These are phyloP conservation scores for Cymodocea nodosa DNA, from an alignment of 116 monocot species.

Conservation along the genomic window DNA sequence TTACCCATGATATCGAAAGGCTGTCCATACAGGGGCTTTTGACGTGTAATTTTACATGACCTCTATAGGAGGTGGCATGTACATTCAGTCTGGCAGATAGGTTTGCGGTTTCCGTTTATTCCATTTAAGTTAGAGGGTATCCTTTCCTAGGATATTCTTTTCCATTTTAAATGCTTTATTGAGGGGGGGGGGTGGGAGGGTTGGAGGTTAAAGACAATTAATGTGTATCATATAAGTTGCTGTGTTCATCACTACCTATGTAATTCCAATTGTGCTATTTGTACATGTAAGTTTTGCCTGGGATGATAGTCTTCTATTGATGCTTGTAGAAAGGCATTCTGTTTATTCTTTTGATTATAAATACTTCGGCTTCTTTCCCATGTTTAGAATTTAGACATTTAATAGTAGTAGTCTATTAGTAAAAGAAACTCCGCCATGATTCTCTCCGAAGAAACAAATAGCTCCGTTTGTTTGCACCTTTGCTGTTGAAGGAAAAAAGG, in stretches of 20 bases:
- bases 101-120: neutral
- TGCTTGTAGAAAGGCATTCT: neutral
- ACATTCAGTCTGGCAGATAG: conserved; percentile 4
- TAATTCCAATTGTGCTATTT: conserved; percentile 1
- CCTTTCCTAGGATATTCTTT: conserved; percentile 6
- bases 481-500: no score
- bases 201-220: no score
- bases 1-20: neutral
- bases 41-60: neutral
- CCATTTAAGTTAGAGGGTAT: conserved; percentile 3
- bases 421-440: no score
- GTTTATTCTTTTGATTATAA: no score
- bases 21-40: neutral
- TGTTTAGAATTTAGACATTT: no score
- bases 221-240: conserved; percentile 5
- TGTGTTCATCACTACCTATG: neutral
- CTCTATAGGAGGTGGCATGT: neutral
- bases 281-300: conserved; percentile 11
- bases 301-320: neutral
- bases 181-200: neutral
- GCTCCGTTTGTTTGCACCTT: no score
- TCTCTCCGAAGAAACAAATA: no score
- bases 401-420: no score
- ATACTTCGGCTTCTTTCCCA: no score
- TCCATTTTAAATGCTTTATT: neutral